Evolutionary conservation across 1,284 basidiomycete genomes (phyloP).

Genomic region (Sphagnurus paluster): DNA sequence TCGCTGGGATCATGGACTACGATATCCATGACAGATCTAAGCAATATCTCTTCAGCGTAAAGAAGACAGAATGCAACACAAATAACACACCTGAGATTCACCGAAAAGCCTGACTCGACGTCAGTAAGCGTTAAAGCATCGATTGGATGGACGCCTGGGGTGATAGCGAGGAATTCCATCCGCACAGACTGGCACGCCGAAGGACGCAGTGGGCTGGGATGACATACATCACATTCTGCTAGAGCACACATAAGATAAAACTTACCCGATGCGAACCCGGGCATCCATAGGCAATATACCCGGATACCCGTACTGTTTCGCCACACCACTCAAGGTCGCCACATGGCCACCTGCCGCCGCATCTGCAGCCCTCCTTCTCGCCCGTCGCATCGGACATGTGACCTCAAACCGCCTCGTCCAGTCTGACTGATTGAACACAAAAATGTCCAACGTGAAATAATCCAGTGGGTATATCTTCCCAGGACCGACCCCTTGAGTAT

Average conservation of each 20-base stretch:
- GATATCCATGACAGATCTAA: constrained; percentile 65
- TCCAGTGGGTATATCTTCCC: constrained; percentile 68
- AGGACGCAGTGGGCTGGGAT: constrained; percentile 69
- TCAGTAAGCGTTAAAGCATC: constrained; percentile 75
- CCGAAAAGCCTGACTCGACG: constrained; percentile 67
- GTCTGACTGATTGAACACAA: constrained; percentile 84
- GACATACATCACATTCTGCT: constrained; percentile 3
- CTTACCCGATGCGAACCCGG: constrained; percentile 78
- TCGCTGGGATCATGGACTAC: constrained; percentile 58
- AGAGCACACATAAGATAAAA: constrained; percentile 15
- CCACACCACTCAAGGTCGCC: constrained; percentile 17
- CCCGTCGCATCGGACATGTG: constrained; percentile 57
- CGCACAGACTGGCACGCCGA: constrained; percentile 84
- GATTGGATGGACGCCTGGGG: constrained; percentile 78
- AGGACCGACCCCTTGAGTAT: constrained; percentile 25
- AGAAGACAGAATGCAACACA: neutral
- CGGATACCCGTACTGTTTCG: constrained; percentile 39
- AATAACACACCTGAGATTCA: constrained; percentile 65
- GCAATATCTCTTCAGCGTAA: constrained; percentile 3
- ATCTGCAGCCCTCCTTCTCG: constrained; percentile 46
- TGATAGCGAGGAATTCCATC: constrained; percentile 81
- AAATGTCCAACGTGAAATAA: constrained; percentile 82
- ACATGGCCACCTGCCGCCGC: constrained; percentile 31
- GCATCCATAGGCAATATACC: constrained; percentile 81
- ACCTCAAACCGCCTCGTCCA: constrained; percentile 80